Conservation (phyloP, 108 stramenopile genomes). For the Skeletonema potamos region DNA sequence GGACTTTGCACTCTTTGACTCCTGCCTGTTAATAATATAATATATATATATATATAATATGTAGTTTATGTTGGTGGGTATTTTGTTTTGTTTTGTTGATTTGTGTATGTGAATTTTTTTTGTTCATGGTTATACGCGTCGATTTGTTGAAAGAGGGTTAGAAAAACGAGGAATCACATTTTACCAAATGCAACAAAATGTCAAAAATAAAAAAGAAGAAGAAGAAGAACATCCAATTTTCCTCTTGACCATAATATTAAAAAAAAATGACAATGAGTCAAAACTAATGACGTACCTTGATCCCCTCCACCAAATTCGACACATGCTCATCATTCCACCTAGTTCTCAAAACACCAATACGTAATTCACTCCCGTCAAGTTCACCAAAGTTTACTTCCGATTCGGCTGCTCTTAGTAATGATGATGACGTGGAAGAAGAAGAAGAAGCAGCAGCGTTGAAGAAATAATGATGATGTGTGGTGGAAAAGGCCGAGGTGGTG, state of each 20-base stretch:
- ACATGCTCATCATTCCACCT: slow-evolving; percentile 92
- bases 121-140: no score
- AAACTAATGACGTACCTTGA: slow-evolving; percentile 25
- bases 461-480: neutral
- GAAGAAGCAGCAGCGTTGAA: neutral
- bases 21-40: slow-evolving; percentile 45
- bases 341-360: slow-evolving; percentile 45
- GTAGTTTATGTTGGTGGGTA: neutral
- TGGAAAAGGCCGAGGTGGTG: neutral
- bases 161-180: no score
- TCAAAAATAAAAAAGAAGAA: no score
- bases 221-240: no score
- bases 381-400: slow-evolving; percentile 3
- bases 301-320: slow-evolving; percentile 73
- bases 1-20: slow-evolving; percentile 83
- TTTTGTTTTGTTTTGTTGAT: neutral
- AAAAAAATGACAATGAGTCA: no score
- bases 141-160: no score
- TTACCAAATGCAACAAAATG: no score
- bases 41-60: no score
- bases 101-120: no score
- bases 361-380: slow-evolving; percentile 16
- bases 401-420: neutral
- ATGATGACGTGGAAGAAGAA: neutral
- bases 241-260: no score